phyloP scores from a whole-genome alignment of 345 rosid species.

The Camelina sativa region DNA sequence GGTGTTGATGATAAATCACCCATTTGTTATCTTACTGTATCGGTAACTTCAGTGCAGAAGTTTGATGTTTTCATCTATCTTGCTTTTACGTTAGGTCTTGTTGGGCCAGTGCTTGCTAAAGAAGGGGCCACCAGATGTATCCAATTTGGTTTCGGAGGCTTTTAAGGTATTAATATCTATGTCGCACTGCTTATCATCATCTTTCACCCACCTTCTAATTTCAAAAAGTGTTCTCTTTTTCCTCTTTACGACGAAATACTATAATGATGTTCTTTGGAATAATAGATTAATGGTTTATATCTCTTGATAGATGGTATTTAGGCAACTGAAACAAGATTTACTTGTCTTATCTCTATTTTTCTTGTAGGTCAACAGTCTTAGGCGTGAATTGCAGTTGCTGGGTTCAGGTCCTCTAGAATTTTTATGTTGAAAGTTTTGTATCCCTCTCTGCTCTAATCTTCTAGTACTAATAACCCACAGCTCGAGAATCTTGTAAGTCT shows the following conservation, averaged over 20 bases:
- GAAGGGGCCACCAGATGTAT: constrained; percentile 59
- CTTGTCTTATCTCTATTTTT: constrained; percentile 28
- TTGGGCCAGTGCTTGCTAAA: constrained; percentile 83
- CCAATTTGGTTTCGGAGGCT: constrained; percentile 70
- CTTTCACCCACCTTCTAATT: too few species aligned
- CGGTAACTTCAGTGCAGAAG: not conserved
- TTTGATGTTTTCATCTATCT: constrained; percentile 6
- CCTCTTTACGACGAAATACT: too few species aligned
- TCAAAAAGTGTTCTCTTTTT: too few species aligned
- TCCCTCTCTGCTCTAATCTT: constrained; percentile 22
- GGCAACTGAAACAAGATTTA: constrained; percentile 55
- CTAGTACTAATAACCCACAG: not conserved
- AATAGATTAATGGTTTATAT: constrained; percentile 28
- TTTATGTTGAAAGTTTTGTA: not conserved
- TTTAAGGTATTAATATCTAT: constrained; percentile 52
- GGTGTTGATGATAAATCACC: not conserved
- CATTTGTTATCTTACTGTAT: not conserved
- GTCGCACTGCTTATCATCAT: too few species aligned
- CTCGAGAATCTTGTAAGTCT: too few species aligned
- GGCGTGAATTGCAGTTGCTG: constrained; percentile 70
- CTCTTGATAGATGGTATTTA: constrained; percentile 56
- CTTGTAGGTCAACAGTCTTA: constrained; percentile 70
- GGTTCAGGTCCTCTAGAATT: constrained; percentile 53
- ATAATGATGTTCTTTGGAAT: constrained; percentile 1
- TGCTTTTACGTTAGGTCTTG: constrained; percentile 57